Conservation (phyloP, 331 rosid species). For the Telfairia occidentalis region DNA sequence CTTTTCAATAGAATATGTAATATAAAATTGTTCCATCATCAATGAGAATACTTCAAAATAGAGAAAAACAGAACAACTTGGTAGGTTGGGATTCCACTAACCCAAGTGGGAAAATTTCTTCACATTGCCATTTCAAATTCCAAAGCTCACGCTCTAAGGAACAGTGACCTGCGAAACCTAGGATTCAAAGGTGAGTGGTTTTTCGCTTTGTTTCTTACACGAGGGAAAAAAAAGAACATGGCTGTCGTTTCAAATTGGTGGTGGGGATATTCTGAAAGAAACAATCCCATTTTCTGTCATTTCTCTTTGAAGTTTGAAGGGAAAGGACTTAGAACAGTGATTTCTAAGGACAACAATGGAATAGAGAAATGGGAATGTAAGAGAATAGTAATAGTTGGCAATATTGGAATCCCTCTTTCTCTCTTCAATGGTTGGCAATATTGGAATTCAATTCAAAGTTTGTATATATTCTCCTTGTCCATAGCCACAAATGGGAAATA, state of each 20-base stretch:
- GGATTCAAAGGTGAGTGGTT: not conserved
- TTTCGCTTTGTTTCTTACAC: not conserved
- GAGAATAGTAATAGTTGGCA: not conserved
- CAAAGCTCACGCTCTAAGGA: not conserved
- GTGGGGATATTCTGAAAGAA: not conserved
- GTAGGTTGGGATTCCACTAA: conserved; percentile 14
- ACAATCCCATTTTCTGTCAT: not conserved
- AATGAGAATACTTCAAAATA: not conserved
- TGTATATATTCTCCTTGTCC: too few species aligned
- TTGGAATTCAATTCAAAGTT: conserved; percentile 5
- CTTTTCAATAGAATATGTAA: conserved; percentile 14
- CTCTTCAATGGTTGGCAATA: not conserved
- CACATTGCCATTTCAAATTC: not conserved
- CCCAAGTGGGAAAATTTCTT: conserved; percentile 1
- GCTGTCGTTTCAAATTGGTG: not conserved
- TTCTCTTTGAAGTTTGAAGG: not conserved
- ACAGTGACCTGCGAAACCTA: not conserved
- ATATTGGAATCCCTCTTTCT: not conserved
- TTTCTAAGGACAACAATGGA: not conserved
- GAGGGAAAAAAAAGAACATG: not conserved
- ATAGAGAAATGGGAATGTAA: not conserved
- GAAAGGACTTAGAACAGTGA: not conserved
- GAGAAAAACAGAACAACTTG: conserved; percentile 17
- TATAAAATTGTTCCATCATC: not conserved
- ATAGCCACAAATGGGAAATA: not conserved